phyloP scores from a whole-genome alignment of 2,329 filamentous ascomycete genomes.

The Nigrospora osmanthi region DNA sequence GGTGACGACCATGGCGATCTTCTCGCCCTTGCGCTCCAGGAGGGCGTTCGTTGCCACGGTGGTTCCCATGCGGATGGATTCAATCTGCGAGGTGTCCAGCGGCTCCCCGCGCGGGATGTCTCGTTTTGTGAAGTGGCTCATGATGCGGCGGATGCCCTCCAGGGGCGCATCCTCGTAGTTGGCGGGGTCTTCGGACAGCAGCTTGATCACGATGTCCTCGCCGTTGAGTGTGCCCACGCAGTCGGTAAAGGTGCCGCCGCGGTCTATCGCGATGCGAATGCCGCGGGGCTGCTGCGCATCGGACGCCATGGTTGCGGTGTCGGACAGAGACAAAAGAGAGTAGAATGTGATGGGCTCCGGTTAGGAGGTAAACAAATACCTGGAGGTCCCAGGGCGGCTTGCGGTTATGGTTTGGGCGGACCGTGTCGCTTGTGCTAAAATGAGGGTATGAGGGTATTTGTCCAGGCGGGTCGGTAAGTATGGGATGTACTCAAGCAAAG shows the following conservation, averaged over 20 bases:
- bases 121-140: conserved; percentile 66
- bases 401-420: too few species aligned
- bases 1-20: conserved; percentile 80
- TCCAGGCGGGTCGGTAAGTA: too few species aligned
- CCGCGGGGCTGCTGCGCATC: conserved; percentile 36
- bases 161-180: conserved; percentile 90
- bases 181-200: conserved; percentile 80
- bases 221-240: conserved; percentile 74
- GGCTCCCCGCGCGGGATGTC: conserved; percentile 74
- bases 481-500: too few species aligned
- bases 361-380: too few species aligned
- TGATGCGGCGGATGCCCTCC: conserved; percentile 81
- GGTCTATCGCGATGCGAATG: conserved; percentile 68
- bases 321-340: too few species aligned
- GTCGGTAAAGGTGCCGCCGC: conserved; percentile 88
- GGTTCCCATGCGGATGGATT: conserved; percentile 92
- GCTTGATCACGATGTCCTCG: conserved; percentile 78
- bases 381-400: too few species aligned
- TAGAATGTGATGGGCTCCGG: not conserved
- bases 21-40: conserved; percentile 83
- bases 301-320: conserved; percentile 23
- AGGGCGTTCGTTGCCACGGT: conserved; percentile 91
- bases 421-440: too few species aligned
- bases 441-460: too few species aligned
- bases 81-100: conserved; percentile 75